Percentiles rank a stretch among this genome's conserved stretches.
Conservation (phyloP, 108 stramenopile genomes). For the Epithemia pelagica region DNA sequence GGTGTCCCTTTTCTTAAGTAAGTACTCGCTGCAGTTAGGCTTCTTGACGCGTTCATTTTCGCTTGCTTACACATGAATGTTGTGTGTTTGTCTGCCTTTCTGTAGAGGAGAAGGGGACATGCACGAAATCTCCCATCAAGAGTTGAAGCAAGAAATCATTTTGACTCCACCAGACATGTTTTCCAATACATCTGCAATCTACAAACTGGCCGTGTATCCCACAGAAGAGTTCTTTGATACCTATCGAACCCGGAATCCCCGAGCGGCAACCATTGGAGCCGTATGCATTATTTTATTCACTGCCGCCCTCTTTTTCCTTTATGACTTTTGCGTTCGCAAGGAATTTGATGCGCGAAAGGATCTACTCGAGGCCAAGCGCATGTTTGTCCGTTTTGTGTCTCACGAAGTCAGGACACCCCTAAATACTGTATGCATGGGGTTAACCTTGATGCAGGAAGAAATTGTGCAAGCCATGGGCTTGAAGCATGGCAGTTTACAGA, state of each 20-base stretch:
- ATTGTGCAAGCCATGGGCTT: constrained; percentile 8
- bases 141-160: not conserved
- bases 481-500: not conserved
- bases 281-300: constrained; percentile 31
- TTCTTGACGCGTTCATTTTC: no score
- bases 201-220: constrained; percentile 16
- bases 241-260: constrained; percentile 23
- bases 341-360: constrained; percentile 31
- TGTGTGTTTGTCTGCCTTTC: no score
- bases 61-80: no score
- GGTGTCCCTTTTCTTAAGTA: constrained; percentile 9
- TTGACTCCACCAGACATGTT: not conserved
- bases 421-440: constrained; percentile 46
- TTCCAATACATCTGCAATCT: not conserved
- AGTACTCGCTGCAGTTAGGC: no score
- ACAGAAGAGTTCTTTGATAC: constrained; percentile 19
- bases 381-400: constrained; percentile 42
- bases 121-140: constrained; percentile 16
- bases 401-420: constrained; percentile 46
- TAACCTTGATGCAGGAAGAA: constrained; percentile 28
- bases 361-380: constrained; percentile 37
- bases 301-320: constrained; percentile 33
- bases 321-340: constrained; percentile 37
- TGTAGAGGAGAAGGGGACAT: constrained; percentile 23
- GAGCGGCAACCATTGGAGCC: constrained; percentile 21